phyloP scores from a whole-genome alignment of 2,329 filamentous ascomycete species.

The Fusarium marasasianum region DNA sequence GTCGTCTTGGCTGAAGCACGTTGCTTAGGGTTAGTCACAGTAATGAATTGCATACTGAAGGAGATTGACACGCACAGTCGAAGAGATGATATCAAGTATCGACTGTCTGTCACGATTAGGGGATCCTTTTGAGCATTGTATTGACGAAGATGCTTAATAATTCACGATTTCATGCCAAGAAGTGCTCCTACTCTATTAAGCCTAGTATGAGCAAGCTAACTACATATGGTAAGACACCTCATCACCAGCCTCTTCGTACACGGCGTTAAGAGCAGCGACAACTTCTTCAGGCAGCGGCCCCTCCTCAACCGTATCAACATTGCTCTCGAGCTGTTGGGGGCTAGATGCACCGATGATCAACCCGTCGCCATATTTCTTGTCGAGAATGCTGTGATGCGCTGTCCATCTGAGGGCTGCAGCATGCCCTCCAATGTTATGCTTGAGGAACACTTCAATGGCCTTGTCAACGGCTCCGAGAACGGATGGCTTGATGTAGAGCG shows the following conservation, averaged over 20 bases:
- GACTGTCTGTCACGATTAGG: background rate
- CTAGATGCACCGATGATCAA: slow-evolving; percentile 50
- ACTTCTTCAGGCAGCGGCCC: slow-evolving; percentile 53
- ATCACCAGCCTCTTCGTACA: slow-evolving; percentile 30
- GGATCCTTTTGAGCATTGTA: background rate
- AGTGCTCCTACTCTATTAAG: slow-evolving; percentile 15
- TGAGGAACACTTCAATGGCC: slow-evolving; percentile 40
- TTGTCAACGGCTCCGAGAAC: slow-evolving; percentile 42
- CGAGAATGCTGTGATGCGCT: slow-evolving; percentile 48
- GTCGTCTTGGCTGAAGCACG: background rate
- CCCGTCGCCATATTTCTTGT: slow-evolving; percentile 46
- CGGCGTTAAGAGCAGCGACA: slow-evolving; percentile 34
- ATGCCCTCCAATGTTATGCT: slow-evolving; percentile 51
- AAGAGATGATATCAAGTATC: no score
- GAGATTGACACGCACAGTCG: no score
- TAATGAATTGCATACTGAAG: background rate
- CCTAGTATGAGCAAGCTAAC: background rate
- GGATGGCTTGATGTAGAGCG: slow-evolving; percentile 42
- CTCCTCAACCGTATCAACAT: slow-evolving; percentile 49
- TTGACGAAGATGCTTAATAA: background rate
- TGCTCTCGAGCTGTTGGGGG: slow-evolving; percentile 47
- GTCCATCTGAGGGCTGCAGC: slow-evolving; percentile 55
- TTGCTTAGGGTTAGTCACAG: background rate
- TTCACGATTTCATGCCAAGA: slow-evolving; percentile 2
- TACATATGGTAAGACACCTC: slow-evolving; percentile 32